Base-by-base conservation (phyloP, 1,284 basidiomycete species). In the Ganoderma lingzhi region DNA sequence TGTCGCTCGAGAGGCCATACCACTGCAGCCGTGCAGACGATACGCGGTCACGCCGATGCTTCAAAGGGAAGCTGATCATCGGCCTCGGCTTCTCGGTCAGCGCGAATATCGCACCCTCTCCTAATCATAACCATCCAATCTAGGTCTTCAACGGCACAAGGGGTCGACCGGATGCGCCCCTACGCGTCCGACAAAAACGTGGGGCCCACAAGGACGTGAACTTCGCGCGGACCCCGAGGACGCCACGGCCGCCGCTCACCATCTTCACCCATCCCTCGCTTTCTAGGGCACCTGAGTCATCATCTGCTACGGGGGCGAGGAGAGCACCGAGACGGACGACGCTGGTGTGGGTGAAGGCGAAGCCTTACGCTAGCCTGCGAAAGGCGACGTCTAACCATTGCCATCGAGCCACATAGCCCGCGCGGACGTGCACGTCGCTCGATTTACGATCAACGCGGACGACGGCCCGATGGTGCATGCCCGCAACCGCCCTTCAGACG, bases 381-480 rank as follows among this genome's bases (percentile, higher is more conserved):
- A 79, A 86, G 60, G 82, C 15, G 55, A 56, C 30, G 15, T 35
- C 55, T 35, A 32, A 15, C 56, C 32, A 14, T 58, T 32, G 32
- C 9, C 55, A 30, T 56, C 53, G 14, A 32, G 53, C 17, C 53
- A 56, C 30, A 35, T n/a, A 12, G 53, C 87, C 39, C 81, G 94
- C 19, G 79, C 80, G 61, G 82, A 86, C 66, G 84, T 94, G 68
- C 83, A 82, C 51, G 86, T 94, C 44, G 93, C 93, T 28, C 88
- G 93, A 75, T 85, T 99, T 17, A 90, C 92, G 15, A 87, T 99
- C 75, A 97, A 96, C 78, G 90, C 97, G 1, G 87, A 89, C 60
- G 96, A 99, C 80, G 97, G 99, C 81, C 97, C 97, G 2, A 90
- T 98, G 37, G 91, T 90, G 70, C 86, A 28, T 5, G 23, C 48